A percentile compares a stretch with the other conserved stretches of the same genome.
These are phyloP conservation scores for Leccinum arenicola DNA, from an alignment of 768 basidiomycete species.

Conservation along the genomic window DNA sequence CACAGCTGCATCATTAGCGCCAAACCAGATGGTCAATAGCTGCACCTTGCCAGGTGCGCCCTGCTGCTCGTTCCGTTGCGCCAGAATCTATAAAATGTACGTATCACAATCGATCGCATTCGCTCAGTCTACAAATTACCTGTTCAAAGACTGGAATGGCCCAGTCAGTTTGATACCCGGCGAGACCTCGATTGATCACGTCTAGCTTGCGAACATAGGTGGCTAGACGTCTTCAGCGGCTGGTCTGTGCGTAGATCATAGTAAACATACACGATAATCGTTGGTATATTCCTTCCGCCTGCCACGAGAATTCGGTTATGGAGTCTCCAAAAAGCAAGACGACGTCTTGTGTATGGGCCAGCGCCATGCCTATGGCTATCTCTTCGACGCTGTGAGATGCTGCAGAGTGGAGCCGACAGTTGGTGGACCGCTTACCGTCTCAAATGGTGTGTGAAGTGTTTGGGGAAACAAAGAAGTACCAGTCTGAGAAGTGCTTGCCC, in stretches of 20 bases:
- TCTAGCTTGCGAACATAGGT: conserved; percentile 79
- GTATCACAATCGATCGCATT: background rate
- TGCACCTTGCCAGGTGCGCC: conserved; percentile 54
- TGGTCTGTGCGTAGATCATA: background rate
- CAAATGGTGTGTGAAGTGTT: background rate
- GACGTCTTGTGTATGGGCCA: conserved; percentile 52
- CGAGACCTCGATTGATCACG: conserved; percentile 80
- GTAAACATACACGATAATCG: conserved; percentile 46
- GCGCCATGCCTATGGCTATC: conserved; percentile 42
- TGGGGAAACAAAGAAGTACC: background rate
- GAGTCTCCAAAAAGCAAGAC: conserved; percentile 83
- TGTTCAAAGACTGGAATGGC: conserved; percentile 74
- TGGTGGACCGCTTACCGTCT: background rate
- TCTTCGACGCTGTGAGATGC: background rate
- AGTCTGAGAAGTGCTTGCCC: background rate
- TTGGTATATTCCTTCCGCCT: conserved; percentile 60
- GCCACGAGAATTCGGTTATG: conserved; percentile 70
- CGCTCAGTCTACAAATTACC: conserved; percentile 35
- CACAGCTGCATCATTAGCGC: conserved; percentile 78
- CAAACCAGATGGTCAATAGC: conserved; percentile 86
- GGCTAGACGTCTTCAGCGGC: conserved; percentile 40
- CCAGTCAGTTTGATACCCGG: conserved; percentile 89
- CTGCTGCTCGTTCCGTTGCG: conserved; percentile 45
- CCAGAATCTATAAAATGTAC: conserved; percentile 47
- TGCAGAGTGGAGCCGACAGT: background rate